phyloP scores from a whole-genome alignment of 1,284 basidiomycete species.

The Vanrija sp. region DNA sequence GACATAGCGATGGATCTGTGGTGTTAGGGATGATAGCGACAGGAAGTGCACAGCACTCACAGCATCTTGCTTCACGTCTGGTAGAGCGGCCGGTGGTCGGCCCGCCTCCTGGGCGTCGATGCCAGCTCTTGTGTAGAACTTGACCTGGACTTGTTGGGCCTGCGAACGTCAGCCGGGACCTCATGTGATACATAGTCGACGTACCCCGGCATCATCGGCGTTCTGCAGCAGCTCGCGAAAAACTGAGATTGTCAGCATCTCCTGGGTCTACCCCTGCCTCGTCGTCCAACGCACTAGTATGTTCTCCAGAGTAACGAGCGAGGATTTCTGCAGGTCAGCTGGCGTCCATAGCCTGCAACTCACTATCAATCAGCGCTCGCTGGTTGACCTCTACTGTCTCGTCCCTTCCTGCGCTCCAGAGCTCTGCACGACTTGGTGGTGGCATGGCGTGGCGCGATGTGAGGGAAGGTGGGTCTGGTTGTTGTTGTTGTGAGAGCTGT shows the following conservation, averaged over 20 bases:
- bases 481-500: too few relatives aligned
- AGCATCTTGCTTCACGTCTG: slow-evolving; percentile 61
- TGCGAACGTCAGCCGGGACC: slow-evolving; percentile 13
- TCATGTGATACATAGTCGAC: not conserved
- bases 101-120: slow-evolving; percentile 51
- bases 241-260: slow-evolving; percentile 54
- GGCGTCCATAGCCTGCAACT: not conserved
- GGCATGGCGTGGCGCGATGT: slow-evolving; percentile 13
- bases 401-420: slow-evolving; percentile 44
- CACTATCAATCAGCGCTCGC: slow-evolving; percentile 83
- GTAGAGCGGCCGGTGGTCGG: slow-evolving; percentile 26
- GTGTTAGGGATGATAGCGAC: too few relatives aligned
- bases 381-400: slow-evolving; percentile 82
- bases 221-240: slow-evolving; percentile 91
- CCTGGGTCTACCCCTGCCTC: too few relatives aligned
- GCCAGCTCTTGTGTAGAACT: slow-evolving; percentile 66
- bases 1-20: slow-evolving; percentile 51
- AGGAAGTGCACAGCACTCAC: slow-evolving; percentile 39
- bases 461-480: not conserved
- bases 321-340: slow-evolving; percentile 57
- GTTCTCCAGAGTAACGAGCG: slow-evolving; percentile 89
- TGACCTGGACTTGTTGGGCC: slow-evolving; percentile 74
- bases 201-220: slow-evolving; percentile 79
- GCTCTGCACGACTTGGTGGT: slow-evolving; percentile 29
- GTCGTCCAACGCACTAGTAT: slow-evolving; percentile 58